Percentiles rank a stretch among this genome's conserved stretches.
These are phyloP conservation scores for Mucor saturninus DNA, from an alignment of 371 early-diverging fungal genomes.

Conservation along the genomic window DNA sequence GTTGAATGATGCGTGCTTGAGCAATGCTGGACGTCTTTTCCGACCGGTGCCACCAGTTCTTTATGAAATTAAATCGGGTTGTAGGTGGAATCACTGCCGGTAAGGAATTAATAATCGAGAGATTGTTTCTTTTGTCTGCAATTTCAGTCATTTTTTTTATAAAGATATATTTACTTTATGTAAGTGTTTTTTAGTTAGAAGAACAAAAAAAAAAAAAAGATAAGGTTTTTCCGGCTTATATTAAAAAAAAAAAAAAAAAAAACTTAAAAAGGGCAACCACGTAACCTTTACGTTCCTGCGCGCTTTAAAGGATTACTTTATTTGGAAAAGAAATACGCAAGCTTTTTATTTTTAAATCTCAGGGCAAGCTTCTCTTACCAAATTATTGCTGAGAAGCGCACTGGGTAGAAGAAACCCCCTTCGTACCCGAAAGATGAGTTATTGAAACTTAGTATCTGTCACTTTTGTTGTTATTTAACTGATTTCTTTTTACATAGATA, in stretches of 20 bases:
- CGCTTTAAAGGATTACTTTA: too few relatives aligned
- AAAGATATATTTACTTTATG: neutral
- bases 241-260: neutral
- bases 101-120: slow-evolving; percentile 28
- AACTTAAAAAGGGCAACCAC: neutral
- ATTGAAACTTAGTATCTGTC: too few relatives aligned
- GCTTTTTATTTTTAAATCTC: too few relatives aligned
- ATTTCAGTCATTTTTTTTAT: neutral
- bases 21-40: slow-evolving; percentile 51
- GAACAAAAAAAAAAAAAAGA: neutral
- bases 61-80: slow-evolving; percentile 44
- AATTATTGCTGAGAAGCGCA: too few relatives aligned
- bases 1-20: slow-evolving; percentile 52
- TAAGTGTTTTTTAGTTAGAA: neutral
- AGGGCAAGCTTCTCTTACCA: too few relatives aligned
- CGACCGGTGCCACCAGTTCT: slow-evolving; percentile 56
- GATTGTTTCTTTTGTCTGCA: slow-evolving; percentile 9
- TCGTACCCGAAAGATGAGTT: too few relatives aligned
- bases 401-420: too few relatives aligned
- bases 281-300: too few relatives aligned
- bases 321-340: too few relatives aligned
- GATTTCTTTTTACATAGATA: too few relatives aligned
- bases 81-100: slow-evolving; percentile 57
- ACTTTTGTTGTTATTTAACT: too few relatives aligned
- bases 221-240: too few relatives aligned